Evolutionary conservation across 805 yeast species (phyloP).

Genomic region (Maudiozyma serrabonitensis): DNA sequence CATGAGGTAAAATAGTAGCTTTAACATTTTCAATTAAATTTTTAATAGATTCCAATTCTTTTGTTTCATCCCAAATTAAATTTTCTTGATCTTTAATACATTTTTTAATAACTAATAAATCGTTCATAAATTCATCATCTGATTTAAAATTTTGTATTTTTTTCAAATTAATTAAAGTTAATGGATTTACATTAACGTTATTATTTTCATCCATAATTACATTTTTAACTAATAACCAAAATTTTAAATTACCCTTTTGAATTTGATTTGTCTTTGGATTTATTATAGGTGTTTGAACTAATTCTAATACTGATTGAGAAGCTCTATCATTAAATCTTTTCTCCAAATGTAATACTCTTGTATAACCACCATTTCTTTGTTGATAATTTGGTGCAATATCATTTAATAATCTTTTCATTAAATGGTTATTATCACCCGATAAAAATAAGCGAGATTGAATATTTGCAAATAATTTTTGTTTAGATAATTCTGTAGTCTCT

Average conservation of each 20-base stretch:
- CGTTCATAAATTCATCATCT: constrained; percentile 10
- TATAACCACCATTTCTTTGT: constrained; percentile 67
- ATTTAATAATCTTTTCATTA: constrained; percentile 55
- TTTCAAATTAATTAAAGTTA: constrained; percentile 19
- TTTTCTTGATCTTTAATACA: constrained; percentile 2
- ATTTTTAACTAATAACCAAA: constrained; percentile 25
- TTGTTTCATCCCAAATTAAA: constrained; percentile 1
- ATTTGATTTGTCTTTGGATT: constrained; percentile 11
- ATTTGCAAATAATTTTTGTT: constrained; percentile 10
- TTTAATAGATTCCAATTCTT: not conserved
- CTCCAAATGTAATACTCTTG: constrained; percentile 75
- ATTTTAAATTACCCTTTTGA: constrained; percentile 24
- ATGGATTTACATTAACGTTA: constrained; percentile 8
- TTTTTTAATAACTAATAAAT: constrained; percentile 8
- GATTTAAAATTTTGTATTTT: constrained; percentile 15
- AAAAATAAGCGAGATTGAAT: constrained; percentile 36
- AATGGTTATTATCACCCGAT: constrained; percentile 36
- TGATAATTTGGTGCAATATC: constrained; percentile 58
- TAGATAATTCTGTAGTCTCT: constrained; percentile 13
- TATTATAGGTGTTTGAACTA: constrained; percentile 53
- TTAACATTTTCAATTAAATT: not conserved
- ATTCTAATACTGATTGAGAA: constrained; percentile 77
- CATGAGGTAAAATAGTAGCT: not conserved
- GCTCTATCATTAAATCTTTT: constrained; percentile 85
- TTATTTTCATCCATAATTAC: constrained; percentile 18